Base-by-base conservation (phyloP, 306 rosid species). In the Cicer yamashitae region DNA sequence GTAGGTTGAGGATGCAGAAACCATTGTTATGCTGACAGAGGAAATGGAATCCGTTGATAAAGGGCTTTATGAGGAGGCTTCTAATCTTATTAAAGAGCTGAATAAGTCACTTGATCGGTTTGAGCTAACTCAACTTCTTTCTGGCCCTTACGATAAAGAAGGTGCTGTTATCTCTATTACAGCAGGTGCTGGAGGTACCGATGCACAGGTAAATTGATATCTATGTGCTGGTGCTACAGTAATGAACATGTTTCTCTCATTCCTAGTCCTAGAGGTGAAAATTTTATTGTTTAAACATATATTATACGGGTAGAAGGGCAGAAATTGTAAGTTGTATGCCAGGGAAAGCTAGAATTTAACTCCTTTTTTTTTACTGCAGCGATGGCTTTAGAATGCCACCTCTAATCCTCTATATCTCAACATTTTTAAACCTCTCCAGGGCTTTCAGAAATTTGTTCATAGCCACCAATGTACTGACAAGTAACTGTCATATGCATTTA, bases 141-240 rank as follows among this genome's bases (percentile, higher is more conserved):
- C 98, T 58, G 94, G 96, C 67, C 97, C 96, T 34, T 94, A 94
- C 22, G 98, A 94, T 81, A 94, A 87, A 85, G 97, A 94, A 87
- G 96, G 97, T 38, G 97, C 96, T 82, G 91, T 88, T 76, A 78
- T 94, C 79, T 58, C 85, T 67, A 89, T 94, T 71, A 87, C 97
- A 41, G 97, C 98, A 6, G 98, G 98, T 79, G 97, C 98, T 60
- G 98, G 97, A 53, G 98, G 98, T n/a, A 94, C 97, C 45, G 98
- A 94, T 84, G 98, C 98, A 46, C 98, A 94, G 98, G 97, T 91
- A 90, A 84, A 73, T 80, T 66, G 40, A 67, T 71, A 57, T 51
- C 52, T 52, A 58, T 72, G 50, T 61, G 15, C 6, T 17, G 75
- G 73, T 67, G 81, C 18, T 45, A 7, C 20, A 25, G 22, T 63